These are phyloP conservation scores for Marchantia paleacea DNA, from an alignment of 225 moss, liverwort and hornwort genomes.

Conservation along the genomic window DNA sequence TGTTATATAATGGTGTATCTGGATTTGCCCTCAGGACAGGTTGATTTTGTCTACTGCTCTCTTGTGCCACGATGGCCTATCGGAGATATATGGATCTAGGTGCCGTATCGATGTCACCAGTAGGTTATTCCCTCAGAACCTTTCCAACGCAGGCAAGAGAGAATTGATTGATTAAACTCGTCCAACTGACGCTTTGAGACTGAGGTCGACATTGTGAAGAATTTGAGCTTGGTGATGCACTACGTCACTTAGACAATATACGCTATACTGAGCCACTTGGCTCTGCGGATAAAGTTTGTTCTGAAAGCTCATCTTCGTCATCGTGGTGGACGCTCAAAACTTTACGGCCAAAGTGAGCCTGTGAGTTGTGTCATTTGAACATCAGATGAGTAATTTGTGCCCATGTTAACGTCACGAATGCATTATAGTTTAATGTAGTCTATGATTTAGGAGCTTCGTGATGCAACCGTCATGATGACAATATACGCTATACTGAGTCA, in stretches of 20 bases:
- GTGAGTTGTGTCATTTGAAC: neutral
- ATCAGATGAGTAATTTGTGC: neutral
- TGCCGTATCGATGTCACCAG: too few species aligned
- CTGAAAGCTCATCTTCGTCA: conserved; percentile 2
- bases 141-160: too few species aligned
- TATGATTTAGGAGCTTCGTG: neutral
- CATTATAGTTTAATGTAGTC: neutral
- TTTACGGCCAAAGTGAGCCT: neutral
- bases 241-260: conserved; percentile 4
- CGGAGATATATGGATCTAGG: too few species aligned
- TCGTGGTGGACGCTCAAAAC: neutral
- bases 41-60: too few species aligned
- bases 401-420: neutral
- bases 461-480: neutral
- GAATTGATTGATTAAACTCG: too few species aligned
- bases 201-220: neutral
- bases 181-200: too few species aligned
- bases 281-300: conserved; percentile 5
- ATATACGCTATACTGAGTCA: conserved; percentile 8
- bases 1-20: too few species aligned
- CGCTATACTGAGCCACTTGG: conserved; percentile 16
- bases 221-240: conserved; percentile 15
- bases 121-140: too few species aligned
- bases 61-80: too few species aligned
- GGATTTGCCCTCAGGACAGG: too few species aligned